Percentiles rank a stretch among this genome's conserved stretches.
These are phyloP conservation scores for Pythium apleroticum DNA, from an alignment of 352 stramenopile genomes.

Conservation along the genomic window DNA sequence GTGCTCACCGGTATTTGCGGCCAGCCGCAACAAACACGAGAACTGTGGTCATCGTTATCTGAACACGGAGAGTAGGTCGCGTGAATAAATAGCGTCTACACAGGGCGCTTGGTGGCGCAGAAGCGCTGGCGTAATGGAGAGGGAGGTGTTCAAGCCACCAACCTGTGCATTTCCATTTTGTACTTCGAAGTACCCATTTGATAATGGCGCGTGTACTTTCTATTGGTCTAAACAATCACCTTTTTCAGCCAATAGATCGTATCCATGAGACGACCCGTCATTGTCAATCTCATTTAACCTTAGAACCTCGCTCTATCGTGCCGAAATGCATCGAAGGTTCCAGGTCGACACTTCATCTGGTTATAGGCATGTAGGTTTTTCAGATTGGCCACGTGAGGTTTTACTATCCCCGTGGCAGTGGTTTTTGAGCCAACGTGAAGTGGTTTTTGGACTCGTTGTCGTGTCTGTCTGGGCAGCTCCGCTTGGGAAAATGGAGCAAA, in stretches of 20 bases:
- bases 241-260: not conserved
- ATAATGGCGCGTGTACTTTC: not conserved
- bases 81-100: no score
- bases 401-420: conserved; percentile 9
- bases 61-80: no score
- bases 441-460: conserved; percentile 17
- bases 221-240: not conserved
- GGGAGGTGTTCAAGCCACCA: no score
- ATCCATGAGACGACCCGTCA: not conserved
- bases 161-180: no score
- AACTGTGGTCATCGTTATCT: no score
- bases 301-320: conserved; percentile 9
- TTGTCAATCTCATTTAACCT: conserved; percentile 6
- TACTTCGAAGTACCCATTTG: not conserved
- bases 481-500: not conserved
- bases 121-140: no score
- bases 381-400: conserved; percentile 2
- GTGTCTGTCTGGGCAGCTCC: not conserved
- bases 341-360: conserved; percentile 8
- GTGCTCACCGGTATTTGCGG: no score
- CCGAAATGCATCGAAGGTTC: conserved; percentile 13
- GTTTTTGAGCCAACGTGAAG: conserved; percentile 21
- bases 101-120: no score
- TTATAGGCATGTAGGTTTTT: conserved; percentile 14
- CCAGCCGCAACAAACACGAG: no score